Evolutionary conservation across 352 stramenopile species (phyloP).

Genomic region (Globisporangium spinosum): DNA sequence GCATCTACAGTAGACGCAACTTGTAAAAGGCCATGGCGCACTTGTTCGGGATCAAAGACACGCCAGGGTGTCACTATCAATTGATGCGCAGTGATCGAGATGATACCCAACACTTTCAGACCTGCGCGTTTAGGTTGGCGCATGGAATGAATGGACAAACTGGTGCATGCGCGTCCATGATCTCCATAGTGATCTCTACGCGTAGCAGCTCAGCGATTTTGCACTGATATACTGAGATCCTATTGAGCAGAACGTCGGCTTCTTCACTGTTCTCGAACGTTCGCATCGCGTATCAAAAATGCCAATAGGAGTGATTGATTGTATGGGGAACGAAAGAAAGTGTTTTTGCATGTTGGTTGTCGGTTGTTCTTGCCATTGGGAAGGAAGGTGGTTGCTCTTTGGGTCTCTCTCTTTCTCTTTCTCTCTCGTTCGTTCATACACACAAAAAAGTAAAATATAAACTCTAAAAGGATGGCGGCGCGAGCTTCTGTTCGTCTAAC

Average conservation of each 20-base stretch:
- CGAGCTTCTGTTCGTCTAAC: constrained; percentile 82
- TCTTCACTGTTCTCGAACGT: constrained; percentile 1
- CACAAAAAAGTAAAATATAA: constrained; percentile 20
- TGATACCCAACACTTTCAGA: neutral
- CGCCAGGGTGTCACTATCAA: neutral
- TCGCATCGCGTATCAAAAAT: neutral
- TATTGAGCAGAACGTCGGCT: neutral
- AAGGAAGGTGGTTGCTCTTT: constrained; percentile 2
- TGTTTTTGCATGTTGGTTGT: neutral
- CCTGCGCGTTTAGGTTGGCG: neutral
- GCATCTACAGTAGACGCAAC: neutral
- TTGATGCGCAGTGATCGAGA: neutral
- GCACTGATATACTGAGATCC: neutral
- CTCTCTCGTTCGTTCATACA: constrained; percentile 1
- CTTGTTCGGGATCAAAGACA: neutral
- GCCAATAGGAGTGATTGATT: neutral
- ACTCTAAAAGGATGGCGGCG: constrained; percentile 77
- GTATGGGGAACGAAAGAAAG: neutral
- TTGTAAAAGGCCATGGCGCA: neutral
- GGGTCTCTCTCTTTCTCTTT: neutral
- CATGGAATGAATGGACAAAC: neutral
- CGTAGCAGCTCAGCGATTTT: neutral
- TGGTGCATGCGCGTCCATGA: neutral
- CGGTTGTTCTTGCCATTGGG: constrained; percentile 16
- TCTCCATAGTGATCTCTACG: neutral